Evolutionary conservation across 139 green algal species (phyloP), one percentile per base, ranked within the genome.

Genomic region (Haematococcus sp.): DNA sequence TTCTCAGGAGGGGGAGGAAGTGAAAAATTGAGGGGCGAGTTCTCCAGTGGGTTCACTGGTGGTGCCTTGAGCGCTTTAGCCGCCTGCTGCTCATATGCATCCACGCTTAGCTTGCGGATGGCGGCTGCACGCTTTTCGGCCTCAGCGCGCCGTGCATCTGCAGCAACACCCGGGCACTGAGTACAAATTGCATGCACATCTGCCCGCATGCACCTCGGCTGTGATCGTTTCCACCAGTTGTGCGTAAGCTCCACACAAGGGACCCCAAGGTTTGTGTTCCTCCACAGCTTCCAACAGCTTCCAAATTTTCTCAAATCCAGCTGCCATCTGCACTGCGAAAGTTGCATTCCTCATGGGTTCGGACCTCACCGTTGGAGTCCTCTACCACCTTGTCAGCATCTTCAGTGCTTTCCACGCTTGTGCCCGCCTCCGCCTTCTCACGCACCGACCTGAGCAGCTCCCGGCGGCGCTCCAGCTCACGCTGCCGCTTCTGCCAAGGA

Each of bases 401-500:
- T 11, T 7, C 40, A 19, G 7, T 49, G 40, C 40, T 11, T 19
- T 49, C 40, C 7, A 11, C 40, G 11, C 7, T 7, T 7, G 7
- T 11, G 20, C 13, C 19, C 52, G 40, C 7, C 40, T 49, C 40
- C 7, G 40, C 40, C 20, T 60, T 7, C 5, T 61, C 76, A 74
- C 43, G 76, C 78, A 73, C 52, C 43, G 73, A 52, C 33, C 78
- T 67, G 35, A 83, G 61, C 43, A 80, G 20, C 67, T 83, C 73
- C 1, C 68, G 60, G 68, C 78, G 78, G 27, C 43, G 51, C 73
- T 83, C 73, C 68, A 83, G 33, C 40, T 83, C 78, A 20, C 51
- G 28, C 68, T 80, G 73, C 20, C 78, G 78, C 33, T 60, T 55
- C 63, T 83, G 40, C 46, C 76, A 83, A 15, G 78, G 78, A 7